Evolutionary conservation across 2,329 filamentous ascomycete genomes (phyloP).

Genomic region (Claviceps digitariae): DNA sequence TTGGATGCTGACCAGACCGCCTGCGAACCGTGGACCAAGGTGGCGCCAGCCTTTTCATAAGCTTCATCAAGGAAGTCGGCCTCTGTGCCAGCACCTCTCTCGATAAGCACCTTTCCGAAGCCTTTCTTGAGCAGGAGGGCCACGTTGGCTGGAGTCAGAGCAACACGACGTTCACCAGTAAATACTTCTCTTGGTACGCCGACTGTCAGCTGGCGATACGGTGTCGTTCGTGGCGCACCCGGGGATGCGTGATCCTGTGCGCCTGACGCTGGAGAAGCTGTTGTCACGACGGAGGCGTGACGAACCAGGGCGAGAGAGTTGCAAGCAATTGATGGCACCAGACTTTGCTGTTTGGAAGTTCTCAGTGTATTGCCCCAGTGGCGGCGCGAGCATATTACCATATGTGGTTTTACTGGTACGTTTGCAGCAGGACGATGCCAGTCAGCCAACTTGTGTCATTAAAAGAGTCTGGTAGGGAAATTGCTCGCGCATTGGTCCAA

Average conservation of each 20-base stretch:
- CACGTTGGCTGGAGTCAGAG: slow-evolving; percentile 74
- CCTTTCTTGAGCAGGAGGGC: slow-evolving; percentile 74
- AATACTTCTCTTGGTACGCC: slow-evolving; percentile 72
- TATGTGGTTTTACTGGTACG: slow-evolving; percentile 8
- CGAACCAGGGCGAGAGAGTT: slow-evolving; percentile 24
- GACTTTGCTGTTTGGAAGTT: slow-evolving; percentile 15
- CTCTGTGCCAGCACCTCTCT: slow-evolving; percentile 63
- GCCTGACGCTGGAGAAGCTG: slow-evolving; percentile 11
- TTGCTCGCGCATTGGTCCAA: background rate
- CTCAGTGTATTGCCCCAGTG: slow-evolving; percentile 26
- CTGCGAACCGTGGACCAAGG: slow-evolving; percentile 51
- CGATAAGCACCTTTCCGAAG: slow-evolving; percentile 62
- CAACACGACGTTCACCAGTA: slow-evolving; percentile 67
- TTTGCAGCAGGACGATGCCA: too few species aligned
- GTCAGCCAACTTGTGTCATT: slow-evolving; percentile 1
- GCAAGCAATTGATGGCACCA: slow-evolving; percentile 15
- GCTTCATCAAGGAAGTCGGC: slow-evolving; percentile 68
- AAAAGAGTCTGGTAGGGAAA: slow-evolving; percentile 1
- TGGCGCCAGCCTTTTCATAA: slow-evolving; percentile 67
- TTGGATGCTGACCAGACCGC: slow-evolving; percentile 63
- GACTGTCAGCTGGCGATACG: slow-evolving; percentile 60
- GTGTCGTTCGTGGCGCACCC: slow-evolving; percentile 32
- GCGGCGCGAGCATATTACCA: slow-evolving; percentile 13
- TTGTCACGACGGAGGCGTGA: slow-evolving; percentile 21
- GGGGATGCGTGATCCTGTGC: slow-evolving; percentile 26